phyloP scores from a whole-genome alignment of 1,284 basidiomycete species.

The Rhizoctonia solani region DNA sequence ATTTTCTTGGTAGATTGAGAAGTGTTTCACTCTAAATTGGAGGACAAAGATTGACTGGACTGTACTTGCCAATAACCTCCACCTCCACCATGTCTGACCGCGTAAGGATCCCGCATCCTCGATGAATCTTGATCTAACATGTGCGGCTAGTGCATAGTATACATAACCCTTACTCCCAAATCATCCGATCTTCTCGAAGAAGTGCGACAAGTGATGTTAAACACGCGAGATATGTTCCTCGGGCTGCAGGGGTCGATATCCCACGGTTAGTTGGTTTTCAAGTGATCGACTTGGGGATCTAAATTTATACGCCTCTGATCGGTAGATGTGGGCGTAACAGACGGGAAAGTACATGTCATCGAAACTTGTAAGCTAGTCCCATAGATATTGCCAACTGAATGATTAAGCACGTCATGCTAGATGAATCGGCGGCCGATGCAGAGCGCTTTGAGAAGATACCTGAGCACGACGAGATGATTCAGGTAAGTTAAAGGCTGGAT shows the following conservation, averaged over 20 bases:
- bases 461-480: conserved; percentile 27
- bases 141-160: conserved; percentile 8
- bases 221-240: conserved; percentile 8
- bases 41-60: too few species aligned
- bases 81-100: conserved; percentile 9
- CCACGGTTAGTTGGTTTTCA: neutral
- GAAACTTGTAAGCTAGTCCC: conserved; percentile 19
- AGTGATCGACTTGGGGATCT: neutral
- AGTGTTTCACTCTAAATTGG: too few species aligned
- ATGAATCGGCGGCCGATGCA: conserved; percentile 6
- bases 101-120: neutral
- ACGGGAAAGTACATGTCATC: conserved; percentile 29
- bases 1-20: too few species aligned
- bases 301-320: neutral
- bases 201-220: conserved; percentile 9
- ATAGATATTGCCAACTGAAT: neutral
- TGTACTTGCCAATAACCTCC: too few species aligned
- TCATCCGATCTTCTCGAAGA: conserved; percentile 8
- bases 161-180: conserved; percentile 20
- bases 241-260: conserved; percentile 9
- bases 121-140: neutral
- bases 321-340: conserved; percentile 19
- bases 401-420: neutral
- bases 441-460: conserved; percentile 20
- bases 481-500: neutral